phyloP scores from a whole-genome alignment of 2,329 filamentous ascomycete species.

The Hyphodiscus sp. region DNA sequence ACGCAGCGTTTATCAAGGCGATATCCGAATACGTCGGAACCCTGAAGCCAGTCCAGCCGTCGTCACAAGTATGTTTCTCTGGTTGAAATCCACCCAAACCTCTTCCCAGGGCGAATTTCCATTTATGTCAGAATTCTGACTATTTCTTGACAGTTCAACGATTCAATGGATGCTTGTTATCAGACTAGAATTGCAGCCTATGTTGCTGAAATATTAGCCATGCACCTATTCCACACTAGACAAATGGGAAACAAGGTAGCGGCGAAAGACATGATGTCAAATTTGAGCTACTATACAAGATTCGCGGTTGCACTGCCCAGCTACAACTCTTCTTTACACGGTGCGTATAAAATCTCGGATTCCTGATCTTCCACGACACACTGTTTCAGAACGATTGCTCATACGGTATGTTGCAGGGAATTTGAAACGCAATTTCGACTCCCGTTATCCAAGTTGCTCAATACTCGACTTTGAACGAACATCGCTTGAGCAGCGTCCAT shows the following conservation, averaged over 20 bases:
- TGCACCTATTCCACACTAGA: slow-evolving; percentile 82
- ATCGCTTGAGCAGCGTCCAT: slow-evolving; percentile 52
- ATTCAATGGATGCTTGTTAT: slow-evolving; percentile 40
- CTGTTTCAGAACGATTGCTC: background rate
- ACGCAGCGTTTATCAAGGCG: slow-evolving; percentile 65
- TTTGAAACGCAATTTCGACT: slow-evolving; percentile 76
- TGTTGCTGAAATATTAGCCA: slow-evolving; percentile 80
- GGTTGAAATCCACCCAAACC: too few species aligned
- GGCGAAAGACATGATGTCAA: slow-evolving; percentile 64
- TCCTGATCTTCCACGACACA: background rate
- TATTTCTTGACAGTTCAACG: slow-evolving; percentile 39
- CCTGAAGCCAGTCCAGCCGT: slow-evolving; percentile 45
- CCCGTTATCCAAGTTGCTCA: slow-evolving; percentile 66
- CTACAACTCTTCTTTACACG: slow-evolving; percentile 84
- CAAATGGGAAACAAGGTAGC: slow-evolving; percentile 65
- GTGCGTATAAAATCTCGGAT: slow-evolving; percentile 17
- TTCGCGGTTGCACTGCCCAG: slow-evolving; percentile 71
- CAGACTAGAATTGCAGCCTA: slow-evolving; percentile 71
- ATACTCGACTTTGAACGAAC: slow-evolving; percentile 79
- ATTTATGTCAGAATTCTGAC: too few species aligned
- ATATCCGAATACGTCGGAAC: slow-evolving; percentile 63
- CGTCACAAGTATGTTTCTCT: slow-evolving; percentile 26
- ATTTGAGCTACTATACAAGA: slow-evolving; percentile 72
- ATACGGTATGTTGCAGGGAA: slow-evolving; percentile 38
- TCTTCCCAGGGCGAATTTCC: too few species aligned